Evolutionary conservation across 2,329 filamentous ascomycete genomes (phyloP).

Genomic region (Tolypocladium cylindrosporum): DNA sequence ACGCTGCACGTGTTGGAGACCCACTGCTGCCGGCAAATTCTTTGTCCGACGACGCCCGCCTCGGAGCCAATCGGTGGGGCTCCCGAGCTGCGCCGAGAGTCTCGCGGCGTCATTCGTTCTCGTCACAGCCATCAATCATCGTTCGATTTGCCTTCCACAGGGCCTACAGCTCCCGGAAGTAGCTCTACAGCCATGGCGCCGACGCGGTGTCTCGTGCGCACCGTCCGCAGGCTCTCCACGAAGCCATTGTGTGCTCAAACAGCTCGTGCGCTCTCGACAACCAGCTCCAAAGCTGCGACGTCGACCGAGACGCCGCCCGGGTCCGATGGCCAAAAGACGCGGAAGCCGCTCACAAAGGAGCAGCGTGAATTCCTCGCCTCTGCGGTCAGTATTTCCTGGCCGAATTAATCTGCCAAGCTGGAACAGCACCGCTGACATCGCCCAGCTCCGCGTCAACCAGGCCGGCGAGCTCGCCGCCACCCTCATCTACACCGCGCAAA

Average conservation of each 20-base stretch:
- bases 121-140: not conserved
- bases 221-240: conserved; percentile 2
- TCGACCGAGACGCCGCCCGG: conserved; percentile 9
- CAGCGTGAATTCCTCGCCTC: conserved; percentile 69
- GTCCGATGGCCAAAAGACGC: conserved; percentile 24
- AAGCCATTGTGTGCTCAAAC: not conserved
- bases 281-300: conserved; percentile 1
- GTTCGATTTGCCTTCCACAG: not conserved
- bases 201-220: conserved; percentile 7
- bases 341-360: conserved; percentile 54
- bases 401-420: not conserved
- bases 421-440: conserved; percentile 2
- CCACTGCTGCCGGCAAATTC: not conserved
- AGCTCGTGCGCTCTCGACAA: conserved; percentile 6
- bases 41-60: not conserved
- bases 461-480: conserved; percentile 95
- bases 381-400: conserved; percentile 39
- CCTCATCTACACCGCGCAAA: conserved; percentile 87
- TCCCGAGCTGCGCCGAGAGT: not conserved
- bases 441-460: conserved; percentile 83
- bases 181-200: conserved; percentile 8
- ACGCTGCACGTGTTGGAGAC: not conserved
- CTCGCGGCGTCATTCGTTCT: not conserved
- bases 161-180: not conserved
- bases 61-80: conserved; percentile 1